phyloP scores from a whole-genome alignment of 331 rosid species.

The Cydonia oblonga region DNA sequence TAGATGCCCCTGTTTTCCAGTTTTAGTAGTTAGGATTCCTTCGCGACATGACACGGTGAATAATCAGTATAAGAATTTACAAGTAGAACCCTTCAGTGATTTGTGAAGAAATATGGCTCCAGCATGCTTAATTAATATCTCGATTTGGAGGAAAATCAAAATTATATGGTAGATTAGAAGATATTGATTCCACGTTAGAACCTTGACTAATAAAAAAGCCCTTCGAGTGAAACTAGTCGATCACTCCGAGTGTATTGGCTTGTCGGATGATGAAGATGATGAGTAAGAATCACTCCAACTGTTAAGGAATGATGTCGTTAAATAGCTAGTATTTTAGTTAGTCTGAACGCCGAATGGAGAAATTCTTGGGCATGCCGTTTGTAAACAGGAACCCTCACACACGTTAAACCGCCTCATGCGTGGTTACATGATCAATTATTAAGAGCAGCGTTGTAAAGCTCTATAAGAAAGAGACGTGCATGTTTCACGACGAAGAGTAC shows the following conservation, averaged over 20 bases:
- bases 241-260: not conserved
- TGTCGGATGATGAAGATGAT: not conserved
- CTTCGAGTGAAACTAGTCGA: too few relatives aligned
- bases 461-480: not conserved
- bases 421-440: not conserved
- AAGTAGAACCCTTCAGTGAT: not conserved
- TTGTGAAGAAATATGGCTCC: too few relatives aligned
- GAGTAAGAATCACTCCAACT: not conserved
- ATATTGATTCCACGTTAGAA: too few relatives aligned
- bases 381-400: not conserved
- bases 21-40: too few relatives aligned
- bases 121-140: too few relatives aligned
- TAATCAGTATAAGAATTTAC: not conserved
- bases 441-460: not conserved
- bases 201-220: too few relatives aligned
- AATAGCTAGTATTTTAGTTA: not conserved
- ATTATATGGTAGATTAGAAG: too few relatives aligned
- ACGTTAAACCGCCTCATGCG: not conserved
- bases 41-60: not conserved
- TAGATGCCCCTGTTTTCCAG: not conserved
- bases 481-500: not conserved
- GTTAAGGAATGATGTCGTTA: not conserved
- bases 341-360: not conserved
- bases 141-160: too few relatives aligned
- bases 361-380: not conserved